phyloP scores from a whole-genome alignment of 805 yeast species.

The Sugiyamaella lignohabitans region DNA sequence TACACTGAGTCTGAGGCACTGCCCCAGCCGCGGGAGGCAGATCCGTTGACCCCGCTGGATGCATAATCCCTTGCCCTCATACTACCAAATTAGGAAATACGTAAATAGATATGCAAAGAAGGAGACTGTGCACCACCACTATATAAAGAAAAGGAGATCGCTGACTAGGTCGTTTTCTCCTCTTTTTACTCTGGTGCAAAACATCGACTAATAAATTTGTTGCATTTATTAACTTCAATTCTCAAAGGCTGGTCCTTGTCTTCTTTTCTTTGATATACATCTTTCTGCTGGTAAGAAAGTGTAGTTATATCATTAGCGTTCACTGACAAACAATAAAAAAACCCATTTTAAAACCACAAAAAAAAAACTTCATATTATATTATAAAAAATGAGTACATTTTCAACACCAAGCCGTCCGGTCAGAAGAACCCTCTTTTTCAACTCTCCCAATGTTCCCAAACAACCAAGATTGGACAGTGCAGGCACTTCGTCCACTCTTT shows the following conservation, averaged over 20 bases:
- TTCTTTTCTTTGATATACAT: conserved; percentile 10
- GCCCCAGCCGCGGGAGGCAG: no score
- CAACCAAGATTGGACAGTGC: conserved; percentile 22
- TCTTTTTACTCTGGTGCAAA: conserved; percentile 5
- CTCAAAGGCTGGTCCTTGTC: conserved; percentile 30
- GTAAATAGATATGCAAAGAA: not conserved
- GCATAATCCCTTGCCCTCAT: no score
- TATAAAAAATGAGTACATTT: conserved; percentile 3
- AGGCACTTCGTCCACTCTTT: conserved; percentile 3
- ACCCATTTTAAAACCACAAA: not conserved
- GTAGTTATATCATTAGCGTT: not conserved
- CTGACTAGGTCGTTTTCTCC: conserved; percentile 6
- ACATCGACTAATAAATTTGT: conserved; percentile 18
- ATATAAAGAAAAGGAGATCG: no score
- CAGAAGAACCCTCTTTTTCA: conserved; percentile 16
- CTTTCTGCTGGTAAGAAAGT: conserved; percentile 6
- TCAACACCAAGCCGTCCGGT: conserved; percentile 20
- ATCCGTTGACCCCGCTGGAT: no score
- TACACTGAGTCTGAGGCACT: no score
- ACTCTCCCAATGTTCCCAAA: conserved; percentile 13
- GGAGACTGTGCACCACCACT: not conserved
- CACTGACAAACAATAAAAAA: not conserved
- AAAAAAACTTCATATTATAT: not conserved
- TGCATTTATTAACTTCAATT: conserved; percentile 22
- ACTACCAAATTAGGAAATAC: not conserved